Evolutionary conservation across 768 basidiomycete genomes (phyloP).

Genomic region (Suillus tomentosus): DNA sequence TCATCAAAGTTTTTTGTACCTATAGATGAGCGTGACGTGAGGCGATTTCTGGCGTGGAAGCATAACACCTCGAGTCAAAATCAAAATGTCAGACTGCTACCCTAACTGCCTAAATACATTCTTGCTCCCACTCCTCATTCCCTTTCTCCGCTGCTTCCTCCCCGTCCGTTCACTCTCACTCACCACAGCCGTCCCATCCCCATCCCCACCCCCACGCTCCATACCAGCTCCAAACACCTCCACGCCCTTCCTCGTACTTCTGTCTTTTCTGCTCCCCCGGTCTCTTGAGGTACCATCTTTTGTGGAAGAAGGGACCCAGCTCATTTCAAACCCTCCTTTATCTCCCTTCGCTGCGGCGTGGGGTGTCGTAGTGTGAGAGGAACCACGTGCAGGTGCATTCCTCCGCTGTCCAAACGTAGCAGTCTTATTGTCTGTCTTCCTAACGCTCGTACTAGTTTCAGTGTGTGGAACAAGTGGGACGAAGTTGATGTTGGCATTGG

Average conservation of each 20-base stretch:
- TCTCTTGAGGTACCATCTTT: constrained; percentile 30
- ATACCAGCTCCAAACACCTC: constrained; percentile 87
- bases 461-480: constrained; percentile 61
- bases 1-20: neutral
- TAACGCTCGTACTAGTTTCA: constrained; percentile 21
- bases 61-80: neutral
- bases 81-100: constrained; percentile 1
- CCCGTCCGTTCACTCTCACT: constrained; percentile 74
- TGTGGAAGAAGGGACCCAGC: constrained; percentile 61
- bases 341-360: constrained; percentile 21
- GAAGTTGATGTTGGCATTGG: constrained; percentile 55
- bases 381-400: constrained; percentile 31
- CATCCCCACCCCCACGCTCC: constrained; percentile 73
- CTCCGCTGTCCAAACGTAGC: constrained; percentile 72
- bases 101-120: constrained; percentile 62
- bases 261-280: constrained; percentile 24
- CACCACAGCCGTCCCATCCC: constrained; percentile 46
- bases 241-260: constrained; percentile 52
- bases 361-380: constrained; percentile 21
- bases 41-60: neutral
- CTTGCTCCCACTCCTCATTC: constrained; percentile 86
- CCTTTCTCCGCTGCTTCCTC: constrained; percentile 76
- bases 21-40: neutral
- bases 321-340: constrained; percentile 77
- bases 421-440: constrained; percentile 43